Evolutionary conservation across 129 eudicot genomes (phyloP), one percentile per base, ranked within the genome.

Genomic region (Deinandra increscens): DNA sequence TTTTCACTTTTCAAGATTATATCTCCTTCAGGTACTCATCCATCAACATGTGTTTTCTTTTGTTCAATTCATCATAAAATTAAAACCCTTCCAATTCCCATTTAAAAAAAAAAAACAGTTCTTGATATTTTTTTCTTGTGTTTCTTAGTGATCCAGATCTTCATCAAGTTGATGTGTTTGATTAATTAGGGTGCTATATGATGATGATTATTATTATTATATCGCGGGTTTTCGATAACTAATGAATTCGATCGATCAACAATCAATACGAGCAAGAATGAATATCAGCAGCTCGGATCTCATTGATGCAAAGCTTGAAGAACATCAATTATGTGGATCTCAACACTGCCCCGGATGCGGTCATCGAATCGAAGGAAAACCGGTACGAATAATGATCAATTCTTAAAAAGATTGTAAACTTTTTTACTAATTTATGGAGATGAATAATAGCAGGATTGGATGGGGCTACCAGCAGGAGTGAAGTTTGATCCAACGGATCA

Each of bases 381-480:
- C 99, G 83, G 99, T 89, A 89, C 63, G 85, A 4, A 4, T 66
- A 41, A 61, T 54, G 7, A 10, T 23, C 10, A 46, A 42, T 48
- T 15, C 86, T 63, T 89, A 13, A 9, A 22, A 55, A 68, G 68
- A 72, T 85, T 68, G 0, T 36, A 36, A 6, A 26, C 3, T 55
- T 29, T 5, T 7, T 44, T 41, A 22, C 7, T 68, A 36, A 59
- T 17, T 15, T 69, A 0, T 26, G 33, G 48, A 14, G 23, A 70
- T 64, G 2, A 44, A 44, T 23, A 60, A 60, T 60, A 73, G 80
- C 87, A 94, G 99, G 96, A 94, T 62, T 94, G 97, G 97, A 90
- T 90, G 65, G 99, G 99, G 69, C 81, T 94, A 78, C 99, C 99
- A 76, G 99, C 99, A 20, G 99, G 99, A 76, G 99, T 94, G 54